Evolutionary conservation across 139 green algal genomes (phyloP), one percentile per base, ranked within the genome.

Genomic region (Auxenochlorella protothecoides): DNA sequence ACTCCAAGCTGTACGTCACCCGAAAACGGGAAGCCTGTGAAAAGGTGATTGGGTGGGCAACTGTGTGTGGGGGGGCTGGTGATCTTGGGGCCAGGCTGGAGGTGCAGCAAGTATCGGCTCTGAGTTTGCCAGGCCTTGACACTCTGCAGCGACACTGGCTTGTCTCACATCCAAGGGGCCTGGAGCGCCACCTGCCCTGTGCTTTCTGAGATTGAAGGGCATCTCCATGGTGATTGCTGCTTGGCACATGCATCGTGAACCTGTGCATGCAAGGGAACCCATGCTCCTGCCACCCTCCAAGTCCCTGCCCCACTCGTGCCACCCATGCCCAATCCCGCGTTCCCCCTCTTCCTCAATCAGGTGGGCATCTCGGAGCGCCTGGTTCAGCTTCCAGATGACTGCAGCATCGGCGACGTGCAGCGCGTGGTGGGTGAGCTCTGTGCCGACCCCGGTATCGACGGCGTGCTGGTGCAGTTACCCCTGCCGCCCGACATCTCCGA

Each of bases 381-480:
- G 61, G n/a, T 66, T 3, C 64, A 66, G 71, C 72, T 94, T 62
- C 70, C 82, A n/a, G 83, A 76, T 5, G 65, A 69, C 53, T 74
- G 80, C 6, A 81, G 68, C 5, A 77, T 91, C 71, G 68, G 73
- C 11, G 71, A 77, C 52, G 52, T 86, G 53, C 61, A 78, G 59
- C 52, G 16, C 3, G 74, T 71, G 1, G 91, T 98, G 4, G 68
- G 64, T 4, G 66, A 74, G 44, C 87, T 95, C 72, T 97, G 95
- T 73, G 74, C 67, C 8, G 83, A 97, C 72, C 78, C 83, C 0
- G 62, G 83, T 16, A 87, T 98, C 51, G 92, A 99, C 82, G 94
- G 94, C 69, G 95, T 99, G 59, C 85, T 99, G 53, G 89, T 99
- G 70, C 94, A 99, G 87, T 85, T 99, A 68, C 94, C 93, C 68